Conservation (phyloP, 1,139 yeast genomes). For the Protomyces macrosporus region DNA sequence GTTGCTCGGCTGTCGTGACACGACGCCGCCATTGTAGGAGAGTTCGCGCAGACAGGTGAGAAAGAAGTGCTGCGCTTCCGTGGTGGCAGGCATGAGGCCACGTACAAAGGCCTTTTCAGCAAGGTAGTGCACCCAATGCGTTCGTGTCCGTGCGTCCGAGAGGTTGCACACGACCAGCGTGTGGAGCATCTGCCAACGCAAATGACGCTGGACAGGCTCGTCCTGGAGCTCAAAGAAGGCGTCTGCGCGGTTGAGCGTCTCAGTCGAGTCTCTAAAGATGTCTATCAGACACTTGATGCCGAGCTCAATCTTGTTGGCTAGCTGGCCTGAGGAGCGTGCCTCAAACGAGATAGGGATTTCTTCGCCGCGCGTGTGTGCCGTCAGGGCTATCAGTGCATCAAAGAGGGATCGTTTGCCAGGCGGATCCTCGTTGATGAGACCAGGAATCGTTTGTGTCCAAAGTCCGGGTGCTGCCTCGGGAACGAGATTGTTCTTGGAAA, state of each 20-base stretch:
- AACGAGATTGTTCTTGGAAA: not conserved
- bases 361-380: constrained; percentile 14
- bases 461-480: not conserved
- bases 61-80: constrained; percentile 13
- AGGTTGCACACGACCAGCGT: not conserved
- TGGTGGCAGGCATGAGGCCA: not conserved
- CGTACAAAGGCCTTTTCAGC: not conserved
- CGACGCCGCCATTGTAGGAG: not conserved
- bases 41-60: constrained; percentile 2
- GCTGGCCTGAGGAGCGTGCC: not conserved
- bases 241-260: constrained; percentile 1
- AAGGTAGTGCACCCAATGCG: constrained; percentile 2
- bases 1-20: not conserved
- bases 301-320: constrained; percentile 2
- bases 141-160: constrained; percentile 4
- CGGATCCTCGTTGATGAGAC: constrained; percentile 19
- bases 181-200: constrained; percentile 16
- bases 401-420: constrained; percentile 13
- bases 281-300: constrained; percentile 12
- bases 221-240: not conserved
- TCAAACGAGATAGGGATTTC: not conserved
- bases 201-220: not conserved
- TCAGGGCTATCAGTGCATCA: constrained; percentile 9
- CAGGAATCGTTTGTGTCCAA: constrained; percentile 7
- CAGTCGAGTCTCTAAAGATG: not conserved